Percentiles rank a stretch among this genome's conserved stretches.
Conservation (phyloP, 352 stramenopile genomes). For the Phytophthora syringae region DNA sequence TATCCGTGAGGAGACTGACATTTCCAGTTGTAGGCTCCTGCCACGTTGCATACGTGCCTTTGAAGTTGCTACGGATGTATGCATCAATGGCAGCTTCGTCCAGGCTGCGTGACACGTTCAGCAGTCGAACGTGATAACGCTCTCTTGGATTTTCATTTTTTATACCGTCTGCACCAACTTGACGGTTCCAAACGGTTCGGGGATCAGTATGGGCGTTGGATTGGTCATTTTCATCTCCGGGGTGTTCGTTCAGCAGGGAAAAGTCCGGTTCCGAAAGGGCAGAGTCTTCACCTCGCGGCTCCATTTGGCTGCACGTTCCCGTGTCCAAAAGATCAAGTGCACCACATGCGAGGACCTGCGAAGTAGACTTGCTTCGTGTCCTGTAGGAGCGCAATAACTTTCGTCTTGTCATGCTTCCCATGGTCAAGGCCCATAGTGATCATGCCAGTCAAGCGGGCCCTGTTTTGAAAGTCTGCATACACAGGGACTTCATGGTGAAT, state of each 20-base stretch:
- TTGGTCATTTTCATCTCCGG: not conserved
- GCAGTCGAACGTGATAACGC: too few species aligned
- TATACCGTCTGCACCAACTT: slow-evolving; percentile 12
- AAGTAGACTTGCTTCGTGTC: slow-evolving; percentile 16
- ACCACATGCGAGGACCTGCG: not conserved
- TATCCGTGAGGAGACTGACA: not conserved
- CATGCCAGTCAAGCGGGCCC: too few species aligned
- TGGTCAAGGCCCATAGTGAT: not conserved
- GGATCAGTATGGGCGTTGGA: not conserved
- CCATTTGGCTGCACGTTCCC: slow-evolving; percentile 7
- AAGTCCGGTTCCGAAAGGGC: slow-evolving; percentile 1
- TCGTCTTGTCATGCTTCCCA: not conserved
- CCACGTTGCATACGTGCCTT: not conserved
- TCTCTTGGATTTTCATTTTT: too few species aligned
- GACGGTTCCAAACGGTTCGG: slow-evolving; percentile 2
- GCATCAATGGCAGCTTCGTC: slow-evolving; percentile 8
- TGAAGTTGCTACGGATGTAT: slow-evolving; percentile 1
- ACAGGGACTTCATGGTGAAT: not conserved
- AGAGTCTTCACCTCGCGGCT: not conserved
- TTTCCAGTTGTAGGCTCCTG: not conserved
- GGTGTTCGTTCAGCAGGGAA: not conserved
- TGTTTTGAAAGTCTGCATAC: slow-evolving; percentile 5
- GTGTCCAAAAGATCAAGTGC: slow-evolving; percentile 13
- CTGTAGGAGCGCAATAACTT: not conserved
- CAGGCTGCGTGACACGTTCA: too few species aligned